phyloP scores from a whole-genome alignment of 106 monocot genomes.

The Dactylorhiza incarnata region DNA sequence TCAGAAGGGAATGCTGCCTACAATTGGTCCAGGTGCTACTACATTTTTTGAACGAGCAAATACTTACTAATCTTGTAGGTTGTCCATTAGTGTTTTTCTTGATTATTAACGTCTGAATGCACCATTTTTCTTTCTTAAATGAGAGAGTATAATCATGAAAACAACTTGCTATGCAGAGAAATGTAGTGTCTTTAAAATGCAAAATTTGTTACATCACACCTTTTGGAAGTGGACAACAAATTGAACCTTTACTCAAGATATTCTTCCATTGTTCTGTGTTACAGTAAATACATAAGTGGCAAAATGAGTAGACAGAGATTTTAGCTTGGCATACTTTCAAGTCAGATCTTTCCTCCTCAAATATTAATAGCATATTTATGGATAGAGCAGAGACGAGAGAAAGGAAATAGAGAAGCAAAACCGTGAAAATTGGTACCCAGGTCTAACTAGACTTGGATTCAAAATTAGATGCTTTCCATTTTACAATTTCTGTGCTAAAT shows the following conservation, averaged over 20 bases:
- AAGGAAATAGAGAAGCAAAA: no score
- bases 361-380: not conserved
- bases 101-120: not conserved
- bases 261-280: not conserved
- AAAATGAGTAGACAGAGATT: not conserved
- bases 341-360: not conserved
- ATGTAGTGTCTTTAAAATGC: not conserved
- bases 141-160: not conserved
- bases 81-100: not conserved
- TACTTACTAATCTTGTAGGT: not conserved
- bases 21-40: slow-evolving; percentile 83
- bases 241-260: not conserved
- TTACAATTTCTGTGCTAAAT: no score
- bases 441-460: no score
- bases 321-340: not conserved
- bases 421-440: no score
- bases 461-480: no score
- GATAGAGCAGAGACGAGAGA: no score
- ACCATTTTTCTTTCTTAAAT: not conserved
- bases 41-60: slow-evolving; percentile 1
- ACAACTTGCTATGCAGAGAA: not conserved
- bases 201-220: not conserved
- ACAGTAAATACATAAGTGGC: not conserved
- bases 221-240: not conserved
- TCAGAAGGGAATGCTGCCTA: slow-evolving; percentile 97